Conservation (phyloP, 495 filamentous ascomycete species). For the Penicillium paxilli region DNA sequence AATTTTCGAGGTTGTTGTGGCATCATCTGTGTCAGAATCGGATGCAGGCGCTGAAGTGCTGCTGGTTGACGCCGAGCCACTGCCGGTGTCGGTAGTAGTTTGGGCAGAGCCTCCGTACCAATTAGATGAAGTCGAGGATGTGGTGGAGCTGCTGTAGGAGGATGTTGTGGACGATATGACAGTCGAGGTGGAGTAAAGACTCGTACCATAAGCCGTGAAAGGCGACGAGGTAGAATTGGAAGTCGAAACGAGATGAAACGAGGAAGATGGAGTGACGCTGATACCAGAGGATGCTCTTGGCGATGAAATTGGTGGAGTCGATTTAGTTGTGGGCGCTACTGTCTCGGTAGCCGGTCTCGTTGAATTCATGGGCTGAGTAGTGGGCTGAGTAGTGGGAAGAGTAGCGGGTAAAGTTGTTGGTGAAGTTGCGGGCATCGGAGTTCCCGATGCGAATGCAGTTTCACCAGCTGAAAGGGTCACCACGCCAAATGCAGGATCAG, state of each 20-base stretch:
- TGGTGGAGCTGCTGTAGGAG: neutral
- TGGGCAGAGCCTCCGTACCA: constrained; percentile 3
- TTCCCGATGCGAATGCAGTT: neutral
- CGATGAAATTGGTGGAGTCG: constrained; percentile 6
- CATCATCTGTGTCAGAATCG: constrained; percentile 17
- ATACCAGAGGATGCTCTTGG: constrained; percentile 5
- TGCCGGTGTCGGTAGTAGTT: constrained; percentile 10
- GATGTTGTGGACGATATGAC: neutral
- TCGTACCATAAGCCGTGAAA: constrained; percentile 2
- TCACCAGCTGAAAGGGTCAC: constrained; percentile 10
- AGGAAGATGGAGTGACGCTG: constrained; percentile 5
- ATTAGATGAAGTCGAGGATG: constrained; percentile 8
- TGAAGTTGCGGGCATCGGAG: neutral
- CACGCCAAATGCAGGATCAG: constrained; percentile 10
- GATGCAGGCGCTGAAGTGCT: constrained; percentile 15
- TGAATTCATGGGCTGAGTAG: constrained; percentile 1
- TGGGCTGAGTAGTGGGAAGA: no score
- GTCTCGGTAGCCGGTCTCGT: neutral
- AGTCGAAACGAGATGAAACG: constrained; percentile 15
- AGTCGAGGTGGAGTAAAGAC: neutral
- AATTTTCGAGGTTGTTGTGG: constrained; percentile 37
- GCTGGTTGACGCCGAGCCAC: constrained; percentile 17
- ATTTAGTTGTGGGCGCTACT: constrained; percentile 4
- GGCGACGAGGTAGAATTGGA: constrained; percentile 13
- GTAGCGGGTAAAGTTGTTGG: constrained; percentile 2